Conservation (phyloP, 176 grass and related monocot species). For the Dendrocalamus sinicus region DNA sequence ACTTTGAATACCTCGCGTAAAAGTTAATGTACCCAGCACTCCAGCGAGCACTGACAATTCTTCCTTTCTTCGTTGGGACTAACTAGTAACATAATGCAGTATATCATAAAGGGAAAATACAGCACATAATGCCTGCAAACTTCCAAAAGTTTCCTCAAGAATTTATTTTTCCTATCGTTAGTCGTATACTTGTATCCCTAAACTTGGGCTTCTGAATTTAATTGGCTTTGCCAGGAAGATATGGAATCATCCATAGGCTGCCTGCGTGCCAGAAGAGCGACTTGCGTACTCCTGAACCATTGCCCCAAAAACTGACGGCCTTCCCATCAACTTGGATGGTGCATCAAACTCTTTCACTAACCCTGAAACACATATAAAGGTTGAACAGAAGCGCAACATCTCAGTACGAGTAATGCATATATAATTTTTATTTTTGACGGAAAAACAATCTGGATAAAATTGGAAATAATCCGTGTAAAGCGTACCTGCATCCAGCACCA, state of each 20-base stretch:
- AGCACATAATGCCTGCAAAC: neutral
- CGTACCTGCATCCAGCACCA: slow-evolving; percentile 85
- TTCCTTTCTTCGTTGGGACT: too few species aligned
- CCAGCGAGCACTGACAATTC: too few species aligned
- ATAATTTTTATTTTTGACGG: too few species aligned
- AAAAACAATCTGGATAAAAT: neutral
- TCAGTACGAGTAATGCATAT: neutral
- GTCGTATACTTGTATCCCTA: neutral
- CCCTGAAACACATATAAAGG: slow-evolving; percentile 51
- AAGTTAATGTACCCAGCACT: too few species aligned
- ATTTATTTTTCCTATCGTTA: neutral
- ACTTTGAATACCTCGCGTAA: too few species aligned
- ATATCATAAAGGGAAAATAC: neutral
- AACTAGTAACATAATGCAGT: neutral
- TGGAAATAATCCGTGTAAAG: neutral
- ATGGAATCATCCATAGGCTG: slow-evolving; percentile 13
- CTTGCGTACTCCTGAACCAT: slow-evolving; percentile 87
- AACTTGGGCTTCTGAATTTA: neutral
- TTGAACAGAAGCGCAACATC: slow-evolving; percentile 22
- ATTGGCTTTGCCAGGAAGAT: neutral
- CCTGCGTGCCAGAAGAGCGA: slow-evolving; percentile 58
- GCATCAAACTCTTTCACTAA: slow-evolving; percentile 77
- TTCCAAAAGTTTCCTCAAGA: neutral
- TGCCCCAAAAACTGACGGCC: slow-evolving; percentile 62
- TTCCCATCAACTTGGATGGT: slow-evolving; percentile 71